Evolutionary conservation across 768 basidiomycete species (phyloP), one percentile per base, ranked within the genome.

Genomic region (Boletus tylopilopsis): DNA sequence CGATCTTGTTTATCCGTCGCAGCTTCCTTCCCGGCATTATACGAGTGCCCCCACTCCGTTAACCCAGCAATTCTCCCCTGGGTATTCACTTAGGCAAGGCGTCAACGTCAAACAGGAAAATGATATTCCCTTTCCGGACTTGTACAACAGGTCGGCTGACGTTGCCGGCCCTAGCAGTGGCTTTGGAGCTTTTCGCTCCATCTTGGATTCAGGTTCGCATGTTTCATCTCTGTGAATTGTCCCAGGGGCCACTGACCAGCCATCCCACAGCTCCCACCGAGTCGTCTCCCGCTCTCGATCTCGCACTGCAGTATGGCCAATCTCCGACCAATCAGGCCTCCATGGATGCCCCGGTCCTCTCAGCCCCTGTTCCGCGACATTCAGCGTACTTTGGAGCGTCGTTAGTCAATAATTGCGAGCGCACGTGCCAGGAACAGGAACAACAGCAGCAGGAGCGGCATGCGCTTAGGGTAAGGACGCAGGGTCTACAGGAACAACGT

Each of bases 341-440:
- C 38, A 59, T 66, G 61, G 59, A 33, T 10, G 35, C 51, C 11
- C 64, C 67, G 2, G 51, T 56, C 19, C 37, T 69, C 19, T 61
- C 67, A 22, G 67, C 67, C 37, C 67, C 67, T 49, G 60, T 68
- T 49, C 68, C 67, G 19, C 62, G 67, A 42, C 67, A 68, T 57
- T 66, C 66, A 33, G 47, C 62, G 0, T 68, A 68, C 53, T 65
- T 62, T 56, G 66, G 47, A 22, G 33, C 64, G 4, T 69, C 66
- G 32, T 48, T 68, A 10, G 55, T 68, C 57, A 56, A 51, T 55
- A 59, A 56, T 53, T 68, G 67, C 56, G 66, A 68, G 49, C 66
- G 67, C 64, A 70, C 67, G 62, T 68, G 68, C 47, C 66, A 68
- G 68, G 66, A 69, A 66, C 67, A 68, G 64, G 68, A 68, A 70